Evolutionary conservation across 768 basidiomycete species (phyloP), one percentile per base, ranked within the genome.

Genomic region (Neoboletus magnificus): DNA sequence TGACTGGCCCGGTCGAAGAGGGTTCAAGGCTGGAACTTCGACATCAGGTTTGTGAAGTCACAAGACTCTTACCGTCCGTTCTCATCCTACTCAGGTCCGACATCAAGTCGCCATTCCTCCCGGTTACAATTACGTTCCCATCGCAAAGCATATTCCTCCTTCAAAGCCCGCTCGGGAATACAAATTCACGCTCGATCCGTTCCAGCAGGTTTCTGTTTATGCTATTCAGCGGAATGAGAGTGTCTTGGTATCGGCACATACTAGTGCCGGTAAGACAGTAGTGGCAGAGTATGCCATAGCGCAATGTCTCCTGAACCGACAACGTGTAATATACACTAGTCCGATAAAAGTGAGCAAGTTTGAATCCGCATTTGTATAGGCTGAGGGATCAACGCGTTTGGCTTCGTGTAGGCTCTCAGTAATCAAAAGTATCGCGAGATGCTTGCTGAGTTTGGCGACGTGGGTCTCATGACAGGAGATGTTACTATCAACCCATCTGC

Each of bases 211-310:
- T 43, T 94, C 96, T 2, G 85, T 98, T 9, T 82, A 91, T 59
- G 94, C 93, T 37, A 98, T 99, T 48, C 93, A 99, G 70, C 82
- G 97, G 37, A 96, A 97, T 69, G 97, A 99, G 76, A 93, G 91
- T 65, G 96, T 98, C 5, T 79, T 99, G 48, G 97, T 99, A 16
- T 98, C 96, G 23, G 97, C 97, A 0, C 97, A 99, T 76, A 99
- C 97, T 6, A 95, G 92, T 73, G 97, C 97, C 35, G 97, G 97
- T 66, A 99, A 99, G 76, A 99, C 97, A 2, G 97, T 98, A 59
- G 97, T 99, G 57, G 97, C 97, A 44, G 97, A 99, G 77, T 99
- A 98, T 73, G 97, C 97, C 44, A 98, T 99, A 68, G 97, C 97
- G 0, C 92, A 93, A 71, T 95, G 91, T 80, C 77, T 99, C 64